Base-by-base conservation (phyloP, 805 yeast genomes). In the Cyberlindnera mycetangii region DNA sequence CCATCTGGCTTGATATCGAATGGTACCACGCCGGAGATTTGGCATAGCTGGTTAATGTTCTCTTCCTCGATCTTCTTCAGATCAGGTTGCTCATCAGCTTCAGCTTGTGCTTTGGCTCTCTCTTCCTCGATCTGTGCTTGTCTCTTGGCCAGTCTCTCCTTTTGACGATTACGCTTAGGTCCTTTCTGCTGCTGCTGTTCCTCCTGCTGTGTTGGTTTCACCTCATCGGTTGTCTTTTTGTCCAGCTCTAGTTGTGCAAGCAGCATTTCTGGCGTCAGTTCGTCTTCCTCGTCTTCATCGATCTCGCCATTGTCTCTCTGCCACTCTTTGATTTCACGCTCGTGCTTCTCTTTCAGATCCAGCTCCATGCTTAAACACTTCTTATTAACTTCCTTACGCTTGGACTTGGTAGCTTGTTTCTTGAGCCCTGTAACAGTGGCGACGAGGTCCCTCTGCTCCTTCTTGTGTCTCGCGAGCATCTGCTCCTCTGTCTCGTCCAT, bases 1-100 rank as follows among this genome's bases (percentile, higher is more conserved):
- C 98, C 99, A 63, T 92, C 98, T 0, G 98, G 96, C 48, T 74
- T 70, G 37, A 89, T 85, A 52, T 89, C 95, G 49, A 72, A 65
- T 51, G 83, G 81, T 17, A 51, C 58, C n/a, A 88, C 66, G 5
- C 72, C 66, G 25, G 74, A 68, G 20, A 74, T 44, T 2, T 59
- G 53, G 48, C 93, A 77, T 21, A 83, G 58, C 30, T 69, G 69
- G 16, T 70, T 71, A 60, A 92, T 72, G 39, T 81, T 78, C 12
- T 80, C 85, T 45, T 79, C 72, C 66, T 92, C 98, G 17, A 85
- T 77, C 39, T 76, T 75, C 27, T 89, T 71, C 53, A 79, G 69
- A 61, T 92, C 88, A 0, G 89, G 85, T 49, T 75, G 74, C 14
- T 62, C 59, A 1, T 67, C 72, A 0, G 96, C 90, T 59, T 92